Conservation (phyloP, 257 asterid species). For the Cruciata laevipes region DNA sequence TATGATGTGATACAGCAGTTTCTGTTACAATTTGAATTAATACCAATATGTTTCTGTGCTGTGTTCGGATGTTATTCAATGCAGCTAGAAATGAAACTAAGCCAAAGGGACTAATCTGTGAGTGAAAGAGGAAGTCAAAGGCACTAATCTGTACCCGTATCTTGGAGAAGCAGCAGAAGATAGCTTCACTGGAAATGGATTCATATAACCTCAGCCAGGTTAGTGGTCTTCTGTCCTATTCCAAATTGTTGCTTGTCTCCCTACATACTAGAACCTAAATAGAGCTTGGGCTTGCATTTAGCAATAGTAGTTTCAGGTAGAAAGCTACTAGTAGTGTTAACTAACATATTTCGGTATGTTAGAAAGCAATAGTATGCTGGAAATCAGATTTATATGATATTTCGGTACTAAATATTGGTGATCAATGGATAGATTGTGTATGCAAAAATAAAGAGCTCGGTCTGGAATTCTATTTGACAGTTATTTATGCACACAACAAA, state of each 20-base stretch:
- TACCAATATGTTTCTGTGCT: neutral
- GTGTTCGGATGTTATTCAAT: slow-evolving; percentile 11
- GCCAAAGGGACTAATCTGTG: slow-evolving; percentile 45
- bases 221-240: slow-evolving; percentile 2
- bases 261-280: too few species aligned
- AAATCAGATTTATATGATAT: too few species aligned
- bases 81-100: slow-evolving; percentile 58
- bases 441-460: too few species aligned
- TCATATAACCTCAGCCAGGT: slow-evolving; percentile 63
- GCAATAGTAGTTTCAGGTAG: too few species aligned
- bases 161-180: slow-evolving; percentile 55
- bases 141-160: slow-evolving; percentile 50
- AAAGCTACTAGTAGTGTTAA: neutral
- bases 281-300: too few species aligned
- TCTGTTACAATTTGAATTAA: neutral
- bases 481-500: too few species aligned
- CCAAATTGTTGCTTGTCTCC: neutral
- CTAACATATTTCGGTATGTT: too few species aligned
- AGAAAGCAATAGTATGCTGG: too few species aligned
- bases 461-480: too few species aligned
- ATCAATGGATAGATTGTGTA: too few species aligned
- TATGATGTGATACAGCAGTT: neutral
- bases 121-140: slow-evolving; percentile 42
- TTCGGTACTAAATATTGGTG: too few species aligned
- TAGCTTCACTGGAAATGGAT: slow-evolving; percentile 47